Evolutionary conservation across 495 filamentous ascomycete species (phyloP), one percentile per base, ranked within the genome.

Genomic region (Aspergillus heteromorphus): DNA sequence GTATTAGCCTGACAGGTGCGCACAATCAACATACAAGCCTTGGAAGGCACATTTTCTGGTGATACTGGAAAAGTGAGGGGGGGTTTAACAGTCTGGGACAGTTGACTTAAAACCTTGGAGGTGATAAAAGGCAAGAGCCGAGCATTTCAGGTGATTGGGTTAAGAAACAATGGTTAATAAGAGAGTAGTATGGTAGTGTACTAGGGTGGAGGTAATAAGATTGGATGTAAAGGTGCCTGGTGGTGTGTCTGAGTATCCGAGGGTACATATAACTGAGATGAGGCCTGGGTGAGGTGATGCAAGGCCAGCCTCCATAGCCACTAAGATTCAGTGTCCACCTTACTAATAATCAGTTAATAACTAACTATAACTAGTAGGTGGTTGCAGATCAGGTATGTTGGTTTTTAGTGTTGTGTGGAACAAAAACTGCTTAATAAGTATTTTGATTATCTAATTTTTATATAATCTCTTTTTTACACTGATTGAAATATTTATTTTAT

Each of bases 231-330:
- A 9, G 1, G n/a, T 6, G 19, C 14, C 10, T 48, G 43, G 1
- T 13, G n/a, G 27, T 8, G 23, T 2, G 13, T 11, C 30, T 17
- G 2, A 48, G 18, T 13, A 17, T 29, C 19, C 6, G 36, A 4
- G 16, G 42, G 29, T 23, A 40, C 2, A 50, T 10, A 7, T 48
- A 30, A 27, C 21, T 48, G 55, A 55, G 49, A 58, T 54, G 60
- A 61, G 65, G 40, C 31, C 52, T 53, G 68, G 63, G 68, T 67
- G 55, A 64, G 63, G 67, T 54, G 50, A 60, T 60, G 54, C 54
- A 56, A 62, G 53, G 58, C 48, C 55, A 60, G 55, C 53, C 62
- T n/a, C n/a, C n/a, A n/a, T n/a, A n/a, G n/a, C n/a, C n/a, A n/a
- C n/a, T n/a, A n/a, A n/a, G n/a, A n/a, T n/a, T n/a, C n/a, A n/a